Base-by-base conservation (phyloP, 2,329 filamentous ascomycete species). In the Cryoendolithus antarcticus region DNA sequence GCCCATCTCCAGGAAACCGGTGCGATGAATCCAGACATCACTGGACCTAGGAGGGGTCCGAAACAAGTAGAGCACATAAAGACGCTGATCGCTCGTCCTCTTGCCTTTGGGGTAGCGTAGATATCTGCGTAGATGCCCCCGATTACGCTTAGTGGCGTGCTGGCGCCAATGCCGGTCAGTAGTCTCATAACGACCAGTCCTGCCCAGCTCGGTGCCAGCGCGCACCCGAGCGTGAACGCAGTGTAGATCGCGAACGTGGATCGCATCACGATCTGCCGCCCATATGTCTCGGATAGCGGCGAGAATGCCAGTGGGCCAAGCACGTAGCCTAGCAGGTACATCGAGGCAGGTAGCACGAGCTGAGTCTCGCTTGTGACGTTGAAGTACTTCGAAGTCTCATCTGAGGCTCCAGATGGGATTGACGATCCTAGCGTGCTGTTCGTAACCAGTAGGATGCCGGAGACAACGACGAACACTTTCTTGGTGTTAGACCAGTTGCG, bases 361-460 rank as follows among this genome's bases (percentile, higher is more conserved):
- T 67, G 53, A 10, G 56, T 58, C 38, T 66, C 52, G 27, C 60
- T 57, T 0, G 67, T 69, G 41, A 81, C 60, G 38, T 65, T 52
- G 60, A 78, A 84, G 47, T 78, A 65, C 3, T 59, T 53, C 2
- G 69, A 62, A 34, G 82, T 78, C 37, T 66, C 70, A 2, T 70
- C 65, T 2, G 76, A 67, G 27, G 35, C 38, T 55, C 79, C 79
- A 40, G 75, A 74, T 1, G 79, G 75, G 4, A 84, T 63, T 0
- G 76, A 67, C 32, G 73, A 80, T 1, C 72, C 74, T 60, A 83
- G 73, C 7, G 79, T 82, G 19, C 71, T 76, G 56, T 84, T 84
- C 53, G 81, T 64, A 32, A 82, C 76, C 38, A 71, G 66, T 45
- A 71, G 54, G 60, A 76, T 74, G 1, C 70, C 69, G 0, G 72